Percentiles rank a stretch among this genome's conserved stretches.
Conservation (phyloP, 352 stramenopile species). For the Pythium monospermum region DNA sequence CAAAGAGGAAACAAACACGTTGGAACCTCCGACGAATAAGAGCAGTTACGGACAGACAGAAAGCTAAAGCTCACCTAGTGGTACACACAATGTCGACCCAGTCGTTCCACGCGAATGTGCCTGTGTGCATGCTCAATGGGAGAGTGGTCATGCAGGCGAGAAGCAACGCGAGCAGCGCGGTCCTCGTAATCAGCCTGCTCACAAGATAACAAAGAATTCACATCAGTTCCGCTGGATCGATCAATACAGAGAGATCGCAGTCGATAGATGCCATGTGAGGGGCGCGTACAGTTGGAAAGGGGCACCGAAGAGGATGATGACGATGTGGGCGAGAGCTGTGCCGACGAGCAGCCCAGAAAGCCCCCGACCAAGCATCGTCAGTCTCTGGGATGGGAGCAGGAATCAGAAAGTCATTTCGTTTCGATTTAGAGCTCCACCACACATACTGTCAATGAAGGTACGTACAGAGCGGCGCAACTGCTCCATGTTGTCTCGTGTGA, state of each 20-base stretch:
- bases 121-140: constrained; percentile 39
- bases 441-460: no score
- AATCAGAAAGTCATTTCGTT: no score
- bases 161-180: constrained; percentile 53
- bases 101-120: constrained; percentile 25
- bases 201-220: neutral
- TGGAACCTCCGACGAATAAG: no score
- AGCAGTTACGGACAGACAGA: no score
- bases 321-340: constrained; percentile 42
- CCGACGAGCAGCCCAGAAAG: constrained; percentile 32
- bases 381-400: no score
- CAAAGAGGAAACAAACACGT: no score
- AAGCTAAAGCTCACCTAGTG: no score
- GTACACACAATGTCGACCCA: constrained; percentile 56
- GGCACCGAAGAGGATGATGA: constrained; percentile 71
- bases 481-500: no score
- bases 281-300: constrained; percentile 49
- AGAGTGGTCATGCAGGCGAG: constrained; percentile 43
- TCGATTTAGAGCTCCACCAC: no score
- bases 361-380: constrained; percentile 3
- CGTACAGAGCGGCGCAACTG: no score
- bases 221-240: neutral
- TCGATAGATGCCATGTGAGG: neutral
- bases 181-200: constrained; percentile 57
- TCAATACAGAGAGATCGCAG: neutral